Evolutionary conservation across 2,329 filamentous ascomycete genomes (phyloP).

Genomic region (Daldinia eschscholtzii): DNA sequence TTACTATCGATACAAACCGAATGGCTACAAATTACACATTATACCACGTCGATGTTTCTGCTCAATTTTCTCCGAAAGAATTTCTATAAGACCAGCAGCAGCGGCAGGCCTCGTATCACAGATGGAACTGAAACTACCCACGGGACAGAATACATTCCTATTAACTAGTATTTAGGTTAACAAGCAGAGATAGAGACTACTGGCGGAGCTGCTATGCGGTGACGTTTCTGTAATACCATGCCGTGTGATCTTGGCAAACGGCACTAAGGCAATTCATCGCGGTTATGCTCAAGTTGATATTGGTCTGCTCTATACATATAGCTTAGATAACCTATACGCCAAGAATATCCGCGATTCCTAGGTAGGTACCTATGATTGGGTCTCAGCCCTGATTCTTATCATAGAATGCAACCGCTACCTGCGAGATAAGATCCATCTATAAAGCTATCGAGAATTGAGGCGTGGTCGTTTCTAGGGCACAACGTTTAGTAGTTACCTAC

Average conservation of each 20-base stretch:
- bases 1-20: too few relatives aligned
- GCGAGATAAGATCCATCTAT: neutral
- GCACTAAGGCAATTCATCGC: conserved; percentile 11
- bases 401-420: neutral
- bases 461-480: neutral
- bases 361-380: conserved; percentile 8
- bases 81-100: too few relatives aligned
- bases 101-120: neutral
- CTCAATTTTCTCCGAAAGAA: too few relatives aligned
- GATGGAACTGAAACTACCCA: neutral
- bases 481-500: too few relatives aligned
- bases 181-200: conserved; percentile 3
- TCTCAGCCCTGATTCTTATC: neutral
- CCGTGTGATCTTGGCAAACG: conserved; percentile 26
- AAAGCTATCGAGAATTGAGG: neutral
- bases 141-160: neutral
- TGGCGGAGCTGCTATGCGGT: conserved; percentile 12
- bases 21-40: too few relatives aligned
- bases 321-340: too few relatives aligned
- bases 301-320: too few relatives aligned
- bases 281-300: conserved; percentile 4
- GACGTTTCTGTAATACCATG: conserved; percentile 18
- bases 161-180: neutral
- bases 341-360: too few relatives aligned
- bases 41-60: too few relatives aligned